Evolutionary conservation across 1,284 basidiomycete genomes (phyloP).

Genomic region (Heterobasidion parviporum): DNA sequence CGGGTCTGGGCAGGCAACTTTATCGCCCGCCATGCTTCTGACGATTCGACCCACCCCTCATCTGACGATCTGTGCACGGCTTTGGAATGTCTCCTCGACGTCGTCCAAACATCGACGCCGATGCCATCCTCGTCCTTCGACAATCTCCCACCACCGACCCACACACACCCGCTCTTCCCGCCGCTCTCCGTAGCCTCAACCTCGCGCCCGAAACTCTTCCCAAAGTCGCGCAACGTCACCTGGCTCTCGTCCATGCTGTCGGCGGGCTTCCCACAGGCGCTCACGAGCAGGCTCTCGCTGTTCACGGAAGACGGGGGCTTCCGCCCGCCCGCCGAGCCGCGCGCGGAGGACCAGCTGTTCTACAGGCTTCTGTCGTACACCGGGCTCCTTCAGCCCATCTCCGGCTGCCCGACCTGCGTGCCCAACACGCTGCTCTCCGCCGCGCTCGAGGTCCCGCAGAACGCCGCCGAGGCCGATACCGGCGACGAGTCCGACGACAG

Average conservation of each 20-base stretch:
- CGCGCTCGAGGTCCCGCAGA: background rate
- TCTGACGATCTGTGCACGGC: slow-evolving; percentile 8
- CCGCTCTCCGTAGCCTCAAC: slow-evolving; percentile 14
- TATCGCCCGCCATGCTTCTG: slow-evolving; percentile 12
- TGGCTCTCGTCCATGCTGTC: slow-evolving; percentile 17
- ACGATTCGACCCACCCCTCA: slow-evolving; percentile 9
- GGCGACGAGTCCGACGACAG: background rate
- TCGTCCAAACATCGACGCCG: slow-evolving; percentile 23
- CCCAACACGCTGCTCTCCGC: background rate
- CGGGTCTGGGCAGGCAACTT: slow-evolving; percentile 17
- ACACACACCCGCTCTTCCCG: slow-evolving; percentile 15
- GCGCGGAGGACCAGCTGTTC: slow-evolving; percentile 19
- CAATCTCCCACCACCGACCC: slow-evolving; percentile 4
- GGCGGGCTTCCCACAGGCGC: slow-evolving; percentile 15
- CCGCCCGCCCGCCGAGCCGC: slow-evolving; percentile 8
- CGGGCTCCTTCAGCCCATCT: slow-evolving; percentile 20
- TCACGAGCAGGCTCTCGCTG: slow-evolving; percentile 14
- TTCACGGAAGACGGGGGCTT: slow-evolving; percentile 17
- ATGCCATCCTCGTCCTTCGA: slow-evolving; percentile 18
- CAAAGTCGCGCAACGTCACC: slow-evolving; percentile 16
- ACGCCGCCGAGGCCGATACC: background rate
- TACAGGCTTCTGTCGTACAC: slow-evolving; percentile 29
- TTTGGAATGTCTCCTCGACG: slow-evolving; percentile 20
- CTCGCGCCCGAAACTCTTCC: background rate
- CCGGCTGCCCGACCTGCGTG: background rate